phyloP scores from a whole-genome alignment of 2,329 filamentous ascomycete species.

The Claviceps sp. region DNA sequence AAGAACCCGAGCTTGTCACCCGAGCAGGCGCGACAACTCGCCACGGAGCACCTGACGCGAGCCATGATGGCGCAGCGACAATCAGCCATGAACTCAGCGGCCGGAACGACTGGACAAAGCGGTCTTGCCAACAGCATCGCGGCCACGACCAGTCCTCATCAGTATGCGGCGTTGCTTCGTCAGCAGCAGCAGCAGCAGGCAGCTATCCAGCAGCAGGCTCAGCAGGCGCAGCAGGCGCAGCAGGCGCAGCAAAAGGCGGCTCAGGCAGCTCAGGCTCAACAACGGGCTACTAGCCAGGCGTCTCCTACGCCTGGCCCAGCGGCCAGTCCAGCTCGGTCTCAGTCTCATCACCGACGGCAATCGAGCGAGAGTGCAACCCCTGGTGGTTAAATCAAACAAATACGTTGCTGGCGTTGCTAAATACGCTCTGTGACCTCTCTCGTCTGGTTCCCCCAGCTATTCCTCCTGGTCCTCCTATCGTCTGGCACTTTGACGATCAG shows the following conservation, averaged over 20 bases:
- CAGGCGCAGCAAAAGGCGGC: conserved; percentile 17
- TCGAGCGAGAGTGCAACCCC: conserved; percentile 27
- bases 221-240: conserved; percentile 14
- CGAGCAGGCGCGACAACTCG: conserved; percentile 36
- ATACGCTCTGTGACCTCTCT: not conserved
- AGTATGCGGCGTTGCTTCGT: conserved; percentile 44
- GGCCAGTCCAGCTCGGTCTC: conserved; percentile 11
- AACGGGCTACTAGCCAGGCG: conserved; percentile 14
- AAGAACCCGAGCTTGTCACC: conserved; percentile 38
- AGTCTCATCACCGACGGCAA: conserved; percentile 16
- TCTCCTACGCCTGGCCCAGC: conserved; percentile 10
- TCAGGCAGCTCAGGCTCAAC: conserved; percentile 16
- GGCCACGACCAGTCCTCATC: conserved; percentile 39
- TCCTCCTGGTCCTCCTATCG: not conserved
- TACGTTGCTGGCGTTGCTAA: not conserved
- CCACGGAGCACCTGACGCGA: conserved; percentile 34
- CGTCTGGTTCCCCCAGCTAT: not conserved
- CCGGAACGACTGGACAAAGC: conserved; percentile 33
- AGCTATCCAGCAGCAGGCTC: conserved; percentile 16
- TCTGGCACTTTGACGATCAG: not conserved
- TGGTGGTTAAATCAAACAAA: not conserved
- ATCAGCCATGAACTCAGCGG: conserved; percentile 41
- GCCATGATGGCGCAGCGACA: conserved; percentile 35
- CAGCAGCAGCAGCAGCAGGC: conserved; percentile 41
- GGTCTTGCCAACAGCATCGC: conserved; percentile 35